A percentile compares a stretch with the other conserved stretches of the same genome.
phyloP scores from a whole-genome alignment of 495 filamentous ascomycete genomes.

The Xylaria nigripes region DNA sequence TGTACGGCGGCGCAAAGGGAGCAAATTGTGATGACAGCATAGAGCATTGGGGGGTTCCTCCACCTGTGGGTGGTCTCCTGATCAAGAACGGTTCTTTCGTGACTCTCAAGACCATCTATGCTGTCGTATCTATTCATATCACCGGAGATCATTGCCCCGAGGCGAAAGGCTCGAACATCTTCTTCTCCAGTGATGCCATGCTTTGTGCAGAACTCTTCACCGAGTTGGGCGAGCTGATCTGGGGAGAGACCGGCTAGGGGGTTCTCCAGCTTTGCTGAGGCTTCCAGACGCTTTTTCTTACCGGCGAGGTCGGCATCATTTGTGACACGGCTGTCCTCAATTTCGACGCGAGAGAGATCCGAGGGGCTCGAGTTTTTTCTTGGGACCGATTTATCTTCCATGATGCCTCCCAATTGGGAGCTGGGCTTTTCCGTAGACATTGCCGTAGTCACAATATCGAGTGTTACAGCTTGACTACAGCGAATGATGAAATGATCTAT shows the following conservation, averaged over 20 bases:
- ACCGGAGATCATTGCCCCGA: constrained; percentile 59
- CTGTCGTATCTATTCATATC: constrained; percentile 40
- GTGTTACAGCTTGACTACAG: neutral
- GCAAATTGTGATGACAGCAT: constrained; percentile 57
- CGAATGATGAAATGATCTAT: neutral
- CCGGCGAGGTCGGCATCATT: constrained; percentile 10
- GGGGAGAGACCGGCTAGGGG: constrained; percentile 58
- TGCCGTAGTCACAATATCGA: neutral
- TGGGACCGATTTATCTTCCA: constrained; percentile 7
- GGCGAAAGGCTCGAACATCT: constrained; percentile 60
- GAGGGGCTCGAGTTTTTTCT: constrained; percentile 18
- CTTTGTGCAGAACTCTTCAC: constrained; percentile 56
- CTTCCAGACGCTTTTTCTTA: constrained; percentile 20
- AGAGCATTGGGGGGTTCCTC: constrained; percentile 58
- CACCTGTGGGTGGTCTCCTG: constrained; percentile 62
- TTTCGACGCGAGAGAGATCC: constrained; percentile 15
- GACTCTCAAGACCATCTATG: constrained; percentile 45
- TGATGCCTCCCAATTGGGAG: constrained; percentile 6
- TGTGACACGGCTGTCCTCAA: constrained; percentile 9
- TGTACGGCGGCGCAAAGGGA: constrained; percentile 49
- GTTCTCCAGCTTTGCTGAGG: constrained; percentile 48
- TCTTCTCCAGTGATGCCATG: constrained; percentile 54
- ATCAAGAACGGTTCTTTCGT: constrained; percentile 51
- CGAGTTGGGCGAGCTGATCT: constrained; percentile 52
- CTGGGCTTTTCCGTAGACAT: constrained; percentile 15